phyloP scores from a whole-genome alignment of 352 stramenopile species.

The Pilasporangium apinafurcum region DNA sequence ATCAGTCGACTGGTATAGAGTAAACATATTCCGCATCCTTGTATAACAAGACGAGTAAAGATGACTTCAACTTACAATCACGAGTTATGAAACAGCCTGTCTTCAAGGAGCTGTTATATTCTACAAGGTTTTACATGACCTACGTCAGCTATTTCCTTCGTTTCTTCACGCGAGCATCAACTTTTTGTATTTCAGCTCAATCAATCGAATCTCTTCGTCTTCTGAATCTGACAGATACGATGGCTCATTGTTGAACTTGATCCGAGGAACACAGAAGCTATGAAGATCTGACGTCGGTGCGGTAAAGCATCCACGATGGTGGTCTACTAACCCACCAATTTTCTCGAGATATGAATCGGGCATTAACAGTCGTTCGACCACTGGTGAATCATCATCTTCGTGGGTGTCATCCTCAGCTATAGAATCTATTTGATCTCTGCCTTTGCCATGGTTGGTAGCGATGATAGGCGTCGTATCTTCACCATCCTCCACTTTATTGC shows the following conservation, averaged over 20 bases:
- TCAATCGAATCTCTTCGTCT: conserved; percentile 63
- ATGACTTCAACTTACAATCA: neutral
- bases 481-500: neutral
- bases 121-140: neutral
- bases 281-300: conserved; percentile 40
- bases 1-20: too few relatives aligned
- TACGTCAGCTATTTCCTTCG: too few relatives aligned
- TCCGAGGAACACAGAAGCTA: conserved; percentile 73
- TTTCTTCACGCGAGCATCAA: conserved; percentile 32
- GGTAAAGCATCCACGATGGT: conserved; percentile 47
- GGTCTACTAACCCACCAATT: conserved; percentile 34
- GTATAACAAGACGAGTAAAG: too few relatives aligned
- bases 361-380: conserved; percentile 19
- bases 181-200: conserved; percentile 70
- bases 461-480: too few relatives aligned
- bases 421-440: conserved; percentile 9
- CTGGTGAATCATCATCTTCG: neutral
- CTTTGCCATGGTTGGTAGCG: too few relatives aligned
- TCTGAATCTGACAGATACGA: conserved; percentile 50
- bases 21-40: too few relatives aligned
- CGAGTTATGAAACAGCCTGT: neutral
- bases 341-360: conserved; percentile 45
- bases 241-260: conserved; percentile 46
- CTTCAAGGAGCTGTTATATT: neutral
- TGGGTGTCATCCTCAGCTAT: conserved; percentile 2